Evolutionary conservation across 2,329 filamentous ascomycete genomes (phyloP), one percentile per base, ranked within the genome.

Genomic region (Botrytis tulipae): DNA sequence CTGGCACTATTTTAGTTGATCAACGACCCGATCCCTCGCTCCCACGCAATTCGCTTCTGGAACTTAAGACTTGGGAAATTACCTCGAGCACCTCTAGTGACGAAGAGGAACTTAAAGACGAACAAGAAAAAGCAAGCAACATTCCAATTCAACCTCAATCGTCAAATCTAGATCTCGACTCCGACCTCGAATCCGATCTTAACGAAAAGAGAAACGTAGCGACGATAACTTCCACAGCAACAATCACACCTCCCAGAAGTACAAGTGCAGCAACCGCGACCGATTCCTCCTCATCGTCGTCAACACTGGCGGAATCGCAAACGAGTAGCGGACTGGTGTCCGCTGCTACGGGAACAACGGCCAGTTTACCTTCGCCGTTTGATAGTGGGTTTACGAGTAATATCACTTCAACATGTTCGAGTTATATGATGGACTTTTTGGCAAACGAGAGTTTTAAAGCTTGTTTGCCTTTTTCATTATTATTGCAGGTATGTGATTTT

Each of bases 381-480:
- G 92, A 94, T 78, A 89, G 87, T 73, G 87, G 86, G 67, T 81
- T 92, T 44, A 86, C 87, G 12, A 86, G 86, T 75, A 91, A 92
- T 77, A 92, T 93, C 82, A 87, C 87, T 4, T 46, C 75, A 16
- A 74, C 61, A 63, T 82, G 80, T 59, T 72, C 76, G 40, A 68
- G 71, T 9, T 82, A 80, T 69, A 80, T 82, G 75, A 75, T 51
- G 57, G 69, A 54, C 35, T 80, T 82, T 75, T 78, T 81, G 48
- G 59, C 71, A 22, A 78, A 79, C 70, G 70, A 70, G 14, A 79
- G 76, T 29, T 82, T 82, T 74, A 77, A 79, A 70, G 40, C 87
- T 70, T 98, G 95, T 83, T 89, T 95, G 77, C 93, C 95, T 0
- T 86, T 98, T 73, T 97, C 95, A 1, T 86, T 97, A 78, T 88